Percentiles rank a stretch among this genome's conserved stretches.
Conservation (phyloP, 2,329 filamentous ascomycete genomes). For the Verticillium klebahnii region DNA sequence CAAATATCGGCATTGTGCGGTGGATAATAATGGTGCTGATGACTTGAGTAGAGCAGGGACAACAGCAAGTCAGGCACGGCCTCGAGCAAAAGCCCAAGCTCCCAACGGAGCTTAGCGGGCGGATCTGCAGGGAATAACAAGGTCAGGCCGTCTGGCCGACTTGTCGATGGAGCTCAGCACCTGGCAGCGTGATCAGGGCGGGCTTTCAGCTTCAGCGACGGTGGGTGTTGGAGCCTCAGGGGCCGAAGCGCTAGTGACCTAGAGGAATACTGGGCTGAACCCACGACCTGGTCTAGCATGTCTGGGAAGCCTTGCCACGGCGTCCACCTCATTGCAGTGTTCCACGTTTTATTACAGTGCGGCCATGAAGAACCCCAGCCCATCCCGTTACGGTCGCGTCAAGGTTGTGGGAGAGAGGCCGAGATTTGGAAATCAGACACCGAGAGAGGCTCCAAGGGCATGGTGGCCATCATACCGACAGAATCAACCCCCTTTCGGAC, state of each 20-base stretch:
- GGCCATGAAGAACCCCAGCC: neutral
- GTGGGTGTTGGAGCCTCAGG: neutral
- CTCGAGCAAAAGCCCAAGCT: neutral
- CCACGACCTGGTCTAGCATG: neutral
- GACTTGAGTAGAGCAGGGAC: neutral
- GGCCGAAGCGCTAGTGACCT: neutral
- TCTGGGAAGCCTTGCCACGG: neutral
- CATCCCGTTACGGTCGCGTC: neutral
- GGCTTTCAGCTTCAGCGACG: neutral
- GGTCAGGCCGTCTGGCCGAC: neutral
- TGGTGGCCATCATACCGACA: neutral
- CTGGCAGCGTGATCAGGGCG: neutral
- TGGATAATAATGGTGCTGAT: neutral
- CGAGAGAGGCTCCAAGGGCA: neutral
- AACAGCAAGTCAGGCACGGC: neutral
- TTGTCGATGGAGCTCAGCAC: neutral
- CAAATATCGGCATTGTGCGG: neutral
- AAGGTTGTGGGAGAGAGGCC: neutral
- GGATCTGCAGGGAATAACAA: neutral
- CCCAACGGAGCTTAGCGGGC: neutral
- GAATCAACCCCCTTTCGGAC: neutral
- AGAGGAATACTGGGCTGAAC: neutral
- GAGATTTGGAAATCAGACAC: neutral
- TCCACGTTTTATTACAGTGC: neutral
- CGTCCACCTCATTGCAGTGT: neutral